Evolutionary conservation across 345 rosid species (phyloP).

Genomic region (Citrus unshiu): DNA sequence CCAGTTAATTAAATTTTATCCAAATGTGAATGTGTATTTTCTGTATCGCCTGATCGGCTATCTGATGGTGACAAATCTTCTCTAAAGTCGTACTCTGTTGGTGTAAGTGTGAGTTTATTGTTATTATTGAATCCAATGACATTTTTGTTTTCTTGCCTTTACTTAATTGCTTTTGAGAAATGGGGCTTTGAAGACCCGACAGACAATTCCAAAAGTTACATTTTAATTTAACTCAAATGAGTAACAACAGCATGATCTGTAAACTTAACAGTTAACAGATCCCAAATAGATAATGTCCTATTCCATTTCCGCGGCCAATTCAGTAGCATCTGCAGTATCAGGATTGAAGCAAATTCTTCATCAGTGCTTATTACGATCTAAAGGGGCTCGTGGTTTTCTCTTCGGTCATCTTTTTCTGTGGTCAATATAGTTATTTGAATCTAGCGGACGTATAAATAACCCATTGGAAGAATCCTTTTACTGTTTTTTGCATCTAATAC

Average conservation of each 20-base stretch:
- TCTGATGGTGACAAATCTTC: not conserved
- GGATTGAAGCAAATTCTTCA: not conserved
- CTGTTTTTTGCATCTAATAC: too few relatives aligned
- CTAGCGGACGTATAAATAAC: not conserved
- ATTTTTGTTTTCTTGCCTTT: not conserved
- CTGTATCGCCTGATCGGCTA: not conserved
- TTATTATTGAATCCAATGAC: not conserved
- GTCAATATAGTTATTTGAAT: not conserved
- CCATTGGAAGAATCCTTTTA: not conserved
- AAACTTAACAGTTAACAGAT: too few relatives aligned
- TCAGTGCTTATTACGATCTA: not conserved
- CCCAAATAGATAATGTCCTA: not conserved
- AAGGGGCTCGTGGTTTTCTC: not conserved
- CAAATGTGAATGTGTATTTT: not conserved
- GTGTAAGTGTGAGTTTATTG: not conserved
- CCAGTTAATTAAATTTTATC: not conserved
- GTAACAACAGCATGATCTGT: too few relatives aligned
- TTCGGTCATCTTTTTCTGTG: not conserved
- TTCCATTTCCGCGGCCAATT: not conserved
- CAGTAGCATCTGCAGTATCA: not conserved
- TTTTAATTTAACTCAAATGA: too few relatives aligned
- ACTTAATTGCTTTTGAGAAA: slow-evolving; percentile 3
- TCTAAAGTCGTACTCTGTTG: not conserved
- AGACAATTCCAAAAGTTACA: too few relatives aligned
- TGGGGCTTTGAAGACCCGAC: not conserved